Evolutionary conservation across 2,329 filamentous ascomycete genomes (phyloP).

Genomic region (Chaetothyriales sp.): DNA sequence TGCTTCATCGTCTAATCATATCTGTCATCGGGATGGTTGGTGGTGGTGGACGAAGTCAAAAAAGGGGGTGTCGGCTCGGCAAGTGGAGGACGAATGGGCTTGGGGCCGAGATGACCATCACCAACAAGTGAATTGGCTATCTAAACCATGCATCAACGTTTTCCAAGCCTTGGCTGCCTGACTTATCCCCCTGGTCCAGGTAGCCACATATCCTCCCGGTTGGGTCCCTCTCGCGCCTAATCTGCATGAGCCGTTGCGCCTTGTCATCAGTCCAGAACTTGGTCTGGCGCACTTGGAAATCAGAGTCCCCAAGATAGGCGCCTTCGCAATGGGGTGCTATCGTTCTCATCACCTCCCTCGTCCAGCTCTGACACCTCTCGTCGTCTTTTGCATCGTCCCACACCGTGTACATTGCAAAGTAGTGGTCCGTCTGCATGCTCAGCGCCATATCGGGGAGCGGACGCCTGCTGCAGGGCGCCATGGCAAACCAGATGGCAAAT

Average conservation of each 20-base stretch:
- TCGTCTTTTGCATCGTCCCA: constrained; percentile 37
- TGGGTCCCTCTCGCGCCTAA: constrained; percentile 19
- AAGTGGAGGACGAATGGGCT: neutral
- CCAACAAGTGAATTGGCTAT: neutral
- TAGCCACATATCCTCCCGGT: constrained; percentile 26
- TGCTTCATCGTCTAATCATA: neutral
- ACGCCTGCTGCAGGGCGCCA: constrained; percentile 34
- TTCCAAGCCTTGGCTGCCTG: neutral
- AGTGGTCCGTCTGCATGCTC: constrained; percentile 41
- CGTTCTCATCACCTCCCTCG: constrained; percentile 25
- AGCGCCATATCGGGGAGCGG: constrained; percentile 37
- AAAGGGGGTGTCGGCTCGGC: neutral
- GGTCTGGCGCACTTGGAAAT: constrained; percentile 35
- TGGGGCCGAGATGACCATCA: neutral
- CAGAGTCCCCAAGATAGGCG: constrained; percentile 40
- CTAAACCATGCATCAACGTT: neutral
- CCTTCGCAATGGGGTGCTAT: constrained; percentile 32
- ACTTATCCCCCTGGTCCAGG: constrained; percentile 25
- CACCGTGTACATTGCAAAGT: constrained; percentile 39
- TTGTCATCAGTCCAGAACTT: constrained; percentile 35
- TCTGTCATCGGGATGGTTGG: no score
- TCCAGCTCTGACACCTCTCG: constrained; percentile 30
- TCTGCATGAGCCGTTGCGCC: constrained; percentile 27
- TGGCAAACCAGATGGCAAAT: constrained; percentile 36
- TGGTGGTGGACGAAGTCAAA: neutral